These are phyloP conservation scores for Cordyceps javanica DNA, from an alignment of 2,329 filamentous ascomycete genomes.

Conservation along the genomic window DNA sequence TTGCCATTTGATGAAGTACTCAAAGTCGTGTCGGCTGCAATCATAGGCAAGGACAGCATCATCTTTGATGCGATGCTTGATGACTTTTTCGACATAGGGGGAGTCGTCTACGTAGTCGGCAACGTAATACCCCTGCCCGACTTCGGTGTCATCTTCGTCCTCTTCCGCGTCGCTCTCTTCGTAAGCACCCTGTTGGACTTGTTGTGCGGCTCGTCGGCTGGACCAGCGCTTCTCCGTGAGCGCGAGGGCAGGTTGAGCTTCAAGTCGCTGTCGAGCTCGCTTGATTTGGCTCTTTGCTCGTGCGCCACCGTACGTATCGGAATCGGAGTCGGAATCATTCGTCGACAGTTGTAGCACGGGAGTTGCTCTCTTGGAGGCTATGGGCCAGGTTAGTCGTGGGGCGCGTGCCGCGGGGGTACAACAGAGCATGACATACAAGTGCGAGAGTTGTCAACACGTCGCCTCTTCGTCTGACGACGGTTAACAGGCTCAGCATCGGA, in stretches of 20 bases:
- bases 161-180: slow-evolving; percentile 62
- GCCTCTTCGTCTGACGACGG: slow-evolving; percentile 59
- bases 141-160: slow-evolving; percentile 54
- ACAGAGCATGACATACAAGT: slow-evolving; percentile 44
- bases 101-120: slow-evolving; percentile 67
- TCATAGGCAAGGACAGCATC: slow-evolving; percentile 55
- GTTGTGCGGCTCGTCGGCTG: slow-evolving; percentile 75
- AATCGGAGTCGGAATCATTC: slow-evolving; percentile 62
- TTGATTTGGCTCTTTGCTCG: slow-evolving; percentile 64
- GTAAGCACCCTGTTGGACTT: slow-evolving; percentile 57
- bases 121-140: slow-evolving; percentile 59
- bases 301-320: slow-evolving; percentile 73
- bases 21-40: slow-evolving; percentile 66
- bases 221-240: slow-evolving; percentile 87
- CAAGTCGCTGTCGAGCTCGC: slow-evolving; percentile 68
- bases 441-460: slow-evolving; percentile 59
- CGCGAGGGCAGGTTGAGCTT: slow-evolving; percentile 59
- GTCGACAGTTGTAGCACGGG: slow-evolving; percentile 47
- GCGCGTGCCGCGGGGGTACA: slow-evolving; percentile 6
- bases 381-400: slow-evolving; percentile 14
- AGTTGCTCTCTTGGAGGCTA: slow-evolving; percentile 57
- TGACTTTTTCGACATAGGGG: slow-evolving; percentile 83
- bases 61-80: slow-evolving; percentile 77
- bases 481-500: slow-evolving; percentile 59
- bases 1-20: slow-evolving; percentile 95